These are phyloP conservation scores for Nigrospora osmanthi DNA, from an alignment of 2,329 filamentous ascomycete genomes.

Conservation along the genomic window DNA sequence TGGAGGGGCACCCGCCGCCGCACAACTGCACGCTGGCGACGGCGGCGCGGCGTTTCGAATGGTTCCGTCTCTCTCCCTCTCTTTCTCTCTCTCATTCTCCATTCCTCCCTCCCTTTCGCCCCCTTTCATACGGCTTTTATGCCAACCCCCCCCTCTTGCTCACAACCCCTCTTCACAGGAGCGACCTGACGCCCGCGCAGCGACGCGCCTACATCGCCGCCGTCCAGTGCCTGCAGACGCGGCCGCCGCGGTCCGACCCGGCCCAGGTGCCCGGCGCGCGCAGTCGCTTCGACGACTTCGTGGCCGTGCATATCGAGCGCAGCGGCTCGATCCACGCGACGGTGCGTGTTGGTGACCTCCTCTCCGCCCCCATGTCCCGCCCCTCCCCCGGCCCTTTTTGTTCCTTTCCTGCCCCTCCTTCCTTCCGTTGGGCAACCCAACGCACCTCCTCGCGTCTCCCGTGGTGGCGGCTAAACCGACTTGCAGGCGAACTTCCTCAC, in stretches of 20 bases:
- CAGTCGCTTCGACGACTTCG: slow-evolving; percentile 23
- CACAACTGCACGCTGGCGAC: slow-evolving; percentile 19
- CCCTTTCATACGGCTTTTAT: background rate
- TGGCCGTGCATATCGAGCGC: slow-evolving; percentile 5
- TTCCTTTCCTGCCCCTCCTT: background rate
- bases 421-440: no score
- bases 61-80: slow-evolving; percentile 9
- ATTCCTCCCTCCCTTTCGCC: background rate
- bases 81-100: background rate
- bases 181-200: slow-evolving; percentile 16
- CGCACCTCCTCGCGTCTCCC: no score
- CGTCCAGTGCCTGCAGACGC: slow-evolving; percentile 17
- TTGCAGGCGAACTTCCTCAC: slow-evolving; percentile 21
- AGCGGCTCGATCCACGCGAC: slow-evolving; percentile 13
- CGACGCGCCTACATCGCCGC: slow-evolving; percentile 20
- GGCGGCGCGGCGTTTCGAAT: slow-evolving; percentile 17
- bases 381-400: no score
- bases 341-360: slow-evolving; percentile 4
- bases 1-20: slow-evolving; percentile 13
- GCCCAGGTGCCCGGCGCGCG: slow-evolving; percentile 18
- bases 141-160: background rate
- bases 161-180: slow-evolving; percentile 9
- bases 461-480: no score
- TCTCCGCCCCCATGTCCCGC: background rate
- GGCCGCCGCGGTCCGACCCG: slow-evolving; percentile 14